A percentile compares a stretch with the other conserved stretches of the same genome.
Conservation (phyloP, 2,329 filamentous ascomycete genomes). For the Chaetomium sp. region DNA sequence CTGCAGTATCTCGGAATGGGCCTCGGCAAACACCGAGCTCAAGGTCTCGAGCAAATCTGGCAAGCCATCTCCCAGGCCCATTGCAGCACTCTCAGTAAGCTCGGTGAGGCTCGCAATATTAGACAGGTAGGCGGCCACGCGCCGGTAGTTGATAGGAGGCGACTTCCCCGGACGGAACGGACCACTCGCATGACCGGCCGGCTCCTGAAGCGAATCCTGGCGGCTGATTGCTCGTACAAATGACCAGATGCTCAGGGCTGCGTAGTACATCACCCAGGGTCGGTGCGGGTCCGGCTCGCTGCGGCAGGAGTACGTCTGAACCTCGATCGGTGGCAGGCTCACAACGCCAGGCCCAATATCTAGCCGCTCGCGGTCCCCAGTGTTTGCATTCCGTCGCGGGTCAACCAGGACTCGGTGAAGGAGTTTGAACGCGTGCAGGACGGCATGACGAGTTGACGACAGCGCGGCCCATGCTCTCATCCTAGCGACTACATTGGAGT, state of each 20-base stretch:
- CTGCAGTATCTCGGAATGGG: conserved; percentile 68
- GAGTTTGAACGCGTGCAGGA: conserved; percentile 82
- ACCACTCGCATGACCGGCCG: conserved; percentile 56
- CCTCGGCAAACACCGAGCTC: conserved; percentile 47
- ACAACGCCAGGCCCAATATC: conserved; percentile 34
- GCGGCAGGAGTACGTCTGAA: conserved; percentile 66
- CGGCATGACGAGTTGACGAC: conserved; percentile 74
- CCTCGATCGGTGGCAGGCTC: conserved; percentile 43
- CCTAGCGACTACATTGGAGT: conserved; percentile 69
- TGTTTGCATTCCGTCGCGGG: conserved; percentile 44
- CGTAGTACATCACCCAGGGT: conserved; percentile 90
- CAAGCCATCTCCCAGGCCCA: conserved; percentile 62
- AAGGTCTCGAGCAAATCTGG: conserved; percentile 51
- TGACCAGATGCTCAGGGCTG: conserved; percentile 81
- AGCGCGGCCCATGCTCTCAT: conserved; percentile 81
- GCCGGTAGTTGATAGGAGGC: conserved; percentile 37
- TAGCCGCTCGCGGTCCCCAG: conserved; percentile 25
- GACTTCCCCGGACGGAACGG: conserved; percentile 48
- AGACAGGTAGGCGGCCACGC: conserved; percentile 51
- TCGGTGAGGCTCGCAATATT: conserved; percentile 71
- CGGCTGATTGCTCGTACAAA: conserved; percentile 80
- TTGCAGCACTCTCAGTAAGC: conserved; percentile 66
- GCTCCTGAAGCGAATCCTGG: conserved; percentile 48
- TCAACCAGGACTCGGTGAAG: conserved; percentile 71
- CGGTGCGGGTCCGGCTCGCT: conserved; percentile 81